Base-by-base conservation (phyloP, 306 rosid genomes). In the Cucurbita moschata region DNA sequence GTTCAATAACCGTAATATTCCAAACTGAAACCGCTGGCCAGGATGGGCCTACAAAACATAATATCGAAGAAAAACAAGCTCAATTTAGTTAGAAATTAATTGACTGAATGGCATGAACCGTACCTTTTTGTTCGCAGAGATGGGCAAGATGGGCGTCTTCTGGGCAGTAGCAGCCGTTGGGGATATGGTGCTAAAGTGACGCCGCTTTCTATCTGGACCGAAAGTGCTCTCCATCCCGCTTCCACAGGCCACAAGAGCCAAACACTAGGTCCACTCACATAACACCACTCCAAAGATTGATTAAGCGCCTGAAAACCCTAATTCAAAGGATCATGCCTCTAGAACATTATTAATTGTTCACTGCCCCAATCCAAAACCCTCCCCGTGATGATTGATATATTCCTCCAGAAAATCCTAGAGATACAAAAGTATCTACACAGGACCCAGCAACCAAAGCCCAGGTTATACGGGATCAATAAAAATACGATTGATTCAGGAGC, bases 81-180 rank as follows among this genome's bases (percentile, higher is more conserved):
- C 4, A 10, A 60, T 37, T 6, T 37, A 47, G 30, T 37, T 37
- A 74, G 64, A 80, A 30, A 40, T 50, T 57, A 23, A 74, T 46
- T 6, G 79, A 10, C 56, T 18, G 7, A 76, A 30, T 21, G 57
- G 43, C n/a, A 5, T 30, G 35, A 30, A 30, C 8, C 72, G 23
- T 10, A 94, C 99, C 99, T 85, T 94, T 71, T 91, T 94, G 83
- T 94, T 92, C 77, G 86, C 96, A 4, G 92, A 89, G 49, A 91
- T 69, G 56, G 97, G 95, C 76, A 84, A 78, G 78, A 82, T 78
- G 37, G 96, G 91, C 71, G 88, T 85, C 77, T 86, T 91, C 87
- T 88, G 90, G 4, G 84, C 77, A 51, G 84, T 16, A 56, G 97
- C 87, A 67, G 96, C 88, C 59, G 90, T 87, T 7, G 96, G 95